Conservation (phyloP, 345 rosid species). For the Populus deltoides region DNA sequence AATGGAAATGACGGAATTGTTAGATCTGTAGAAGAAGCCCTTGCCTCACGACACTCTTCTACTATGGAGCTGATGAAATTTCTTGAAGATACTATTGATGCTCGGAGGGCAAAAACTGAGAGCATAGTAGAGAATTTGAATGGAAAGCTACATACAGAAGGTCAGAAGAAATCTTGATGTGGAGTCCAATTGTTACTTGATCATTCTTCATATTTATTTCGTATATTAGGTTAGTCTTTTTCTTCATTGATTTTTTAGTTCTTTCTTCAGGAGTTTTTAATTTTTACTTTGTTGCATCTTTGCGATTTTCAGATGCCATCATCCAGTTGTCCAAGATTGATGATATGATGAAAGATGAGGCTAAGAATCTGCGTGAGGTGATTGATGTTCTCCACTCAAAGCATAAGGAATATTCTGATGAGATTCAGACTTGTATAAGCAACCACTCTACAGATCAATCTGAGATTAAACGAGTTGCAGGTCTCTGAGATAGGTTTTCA, state of each 20-base stretch:
- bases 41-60: conserved; percentile 58
- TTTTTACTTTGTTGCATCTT: neutral
- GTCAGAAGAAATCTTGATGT: conserved; percentile 42
- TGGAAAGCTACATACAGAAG: conserved; percentile 55
- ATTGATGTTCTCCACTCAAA: conserved; percentile 59
- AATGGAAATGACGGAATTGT: conserved; percentile 38
- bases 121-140: conserved; percentile 43
- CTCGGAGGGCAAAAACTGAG: conserved; percentile 60
- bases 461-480: conserved; percentile 70
- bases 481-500: conserved; percentile 33
- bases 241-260: neutral
- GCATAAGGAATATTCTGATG: conserved; percentile 55
- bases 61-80: conserved; percentile 63
- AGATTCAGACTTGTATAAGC: conserved; percentile 46
- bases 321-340: conserved; percentile 60
- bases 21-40: conserved; percentile 57
- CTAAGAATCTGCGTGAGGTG: conserved; percentile 50
- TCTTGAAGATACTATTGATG: conserved; percentile 57
- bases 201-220: conserved; percentile 18
- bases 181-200: conserved; percentile 18
- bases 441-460: conserved; percentile 60
- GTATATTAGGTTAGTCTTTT: conserved; percentile 17
- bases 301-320: conserved; percentile 46
- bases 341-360: conserved; percentile 83
- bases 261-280: neutral